A percentile compares a stretch with the other conserved stretches of the same genome.
phyloP scores from a whole-genome alignment of 2,329 filamentous ascomycete species.

The Endothia cerciana region DNA sequence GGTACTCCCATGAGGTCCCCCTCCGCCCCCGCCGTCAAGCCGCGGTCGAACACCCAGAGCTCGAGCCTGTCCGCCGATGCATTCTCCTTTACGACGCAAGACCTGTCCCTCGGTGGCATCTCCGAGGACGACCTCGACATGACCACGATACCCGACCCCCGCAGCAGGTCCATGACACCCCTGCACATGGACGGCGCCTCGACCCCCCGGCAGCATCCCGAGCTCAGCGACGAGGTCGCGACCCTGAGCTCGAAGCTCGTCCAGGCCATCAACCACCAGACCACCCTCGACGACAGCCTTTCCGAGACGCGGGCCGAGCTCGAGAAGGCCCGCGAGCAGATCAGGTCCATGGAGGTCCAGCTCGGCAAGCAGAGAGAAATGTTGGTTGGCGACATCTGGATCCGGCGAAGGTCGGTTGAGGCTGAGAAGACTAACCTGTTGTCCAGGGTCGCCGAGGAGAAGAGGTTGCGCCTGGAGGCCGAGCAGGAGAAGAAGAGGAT shows the following conservation, averaged over 20 bases:
- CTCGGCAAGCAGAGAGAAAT: constrained; percentile 73
- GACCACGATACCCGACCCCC: constrained; percentile 70
- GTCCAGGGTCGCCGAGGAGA: constrained; percentile 66
- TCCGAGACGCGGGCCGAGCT: constrained; percentile 83
- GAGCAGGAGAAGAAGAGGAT: constrained; percentile 86
- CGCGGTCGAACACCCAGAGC: constrained; percentile 43
- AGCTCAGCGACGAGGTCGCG: constrained; percentile 75
- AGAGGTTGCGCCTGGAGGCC: constrained; percentile 62
- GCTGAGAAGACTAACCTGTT: constrained; percentile 67
- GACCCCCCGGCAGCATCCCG: constrained; percentile 52
- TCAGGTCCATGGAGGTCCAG: constrained; percentile 67
- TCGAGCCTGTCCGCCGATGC: constrained; percentile 42
- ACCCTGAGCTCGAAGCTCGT: constrained; percentile 94
- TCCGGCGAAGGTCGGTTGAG: constrained; percentile 76
- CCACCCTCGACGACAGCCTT: constrained; percentile 84
- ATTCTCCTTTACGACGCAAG: constrained; percentile 31
- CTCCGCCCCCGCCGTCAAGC: constrained; percentile 44
- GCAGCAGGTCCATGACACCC: constrained; percentile 56
- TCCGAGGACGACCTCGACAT: constrained; percentile 62
- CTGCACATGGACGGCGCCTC: constrained; percentile 41
- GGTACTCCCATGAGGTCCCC: constrained; percentile 44
- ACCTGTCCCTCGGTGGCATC: constrained; percentile 41
- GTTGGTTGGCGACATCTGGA: constrained; percentile 73
- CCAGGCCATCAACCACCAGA: constrained; percentile 96
- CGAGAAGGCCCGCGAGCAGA: constrained; percentile 69